Conservation (phyloP, 73 alveolate genomes). For the Paramecium sonneborni region DNA sequence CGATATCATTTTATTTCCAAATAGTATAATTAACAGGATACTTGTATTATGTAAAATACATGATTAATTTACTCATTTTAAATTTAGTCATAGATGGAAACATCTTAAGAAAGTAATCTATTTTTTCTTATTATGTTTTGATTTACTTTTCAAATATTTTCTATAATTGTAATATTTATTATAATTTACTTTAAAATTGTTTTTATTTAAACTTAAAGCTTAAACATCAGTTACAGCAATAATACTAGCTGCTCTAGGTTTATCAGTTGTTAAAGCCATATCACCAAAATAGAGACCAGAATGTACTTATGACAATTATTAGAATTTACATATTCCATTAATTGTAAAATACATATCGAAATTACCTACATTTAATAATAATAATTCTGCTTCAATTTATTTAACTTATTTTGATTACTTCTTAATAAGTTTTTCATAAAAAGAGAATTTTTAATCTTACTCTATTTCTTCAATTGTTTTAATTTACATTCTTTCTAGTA, state of each 20-base stretch:
- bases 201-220: conserved; percentile 39
- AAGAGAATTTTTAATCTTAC: neutral
- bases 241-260: conserved; percentile 65
- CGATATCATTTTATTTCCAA: conserved; percentile 31
- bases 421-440: conserved; percentile 13
- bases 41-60: neutral
- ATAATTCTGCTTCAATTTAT: conserved; percentile 27
- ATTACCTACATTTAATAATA: neutral
- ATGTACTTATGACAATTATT: neutral
- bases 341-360: conserved; percentile 6
- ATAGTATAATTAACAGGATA: neutral
- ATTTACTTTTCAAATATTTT: conserved; percentile 25
- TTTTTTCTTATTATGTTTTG: neutral
- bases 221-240: conserved; percentile 31
- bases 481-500: neutral
- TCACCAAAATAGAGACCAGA: conserved; percentile 65
- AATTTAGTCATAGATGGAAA: conserved; percentile 41
- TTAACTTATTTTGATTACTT: conserved; percentile 22
- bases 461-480: neutral
- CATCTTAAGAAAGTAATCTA: conserved; percentile 7
- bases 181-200: neutral
- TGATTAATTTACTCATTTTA: neutral
- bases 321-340: neutral
- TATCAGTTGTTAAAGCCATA: conserved; percentile 60
- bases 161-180: neutral